phyloP scores from a whole-genome alignment of 2,329 filamentous ascomycete species.

The Mycosphaerella arachidis region DNA sequence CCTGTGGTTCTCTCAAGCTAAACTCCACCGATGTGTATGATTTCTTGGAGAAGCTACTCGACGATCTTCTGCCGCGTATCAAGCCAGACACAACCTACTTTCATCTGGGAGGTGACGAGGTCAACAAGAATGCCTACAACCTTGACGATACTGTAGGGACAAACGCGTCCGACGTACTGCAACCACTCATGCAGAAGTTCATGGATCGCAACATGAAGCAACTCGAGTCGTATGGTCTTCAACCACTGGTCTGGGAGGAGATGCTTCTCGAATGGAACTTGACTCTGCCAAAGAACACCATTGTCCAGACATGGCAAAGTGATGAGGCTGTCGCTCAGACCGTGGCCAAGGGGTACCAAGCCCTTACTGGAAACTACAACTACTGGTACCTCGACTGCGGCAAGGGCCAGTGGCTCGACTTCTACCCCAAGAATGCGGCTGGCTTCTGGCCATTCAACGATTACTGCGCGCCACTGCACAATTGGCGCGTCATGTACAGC shows the following conservation, averaged over 20 bases:
- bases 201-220: slow-evolving; percentile 65
- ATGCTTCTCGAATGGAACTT: slow-evolving; percentile 76
- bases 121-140: slow-evolving; percentile 69
- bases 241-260: slow-evolving; percentile 83
- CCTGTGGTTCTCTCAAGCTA: slow-evolving; percentile 65
- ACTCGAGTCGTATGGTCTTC: slow-evolving; percentile 57
- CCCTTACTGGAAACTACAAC: slow-evolving; percentile 70
- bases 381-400: slow-evolving; percentile 77
- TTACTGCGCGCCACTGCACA: slow-evolving; percentile 76
- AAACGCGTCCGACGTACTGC: slow-evolving; percentile 60
- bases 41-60: slow-evolving; percentile 68
- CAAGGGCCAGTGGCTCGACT: slow-evolving; percentile 73
- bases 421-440: slow-evolving; percentile 51
- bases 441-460: slow-evolving; percentile 67
- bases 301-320: slow-evolving; percentile 76
- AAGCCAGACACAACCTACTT: slow-evolving; percentile 68
- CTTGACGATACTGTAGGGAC: slow-evolving; percentile 69
- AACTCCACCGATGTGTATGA: slow-evolving; percentile 65
- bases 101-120: slow-evolving; percentile 84
- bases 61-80: slow-evolving; percentile 71
- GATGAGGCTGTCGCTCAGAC: slow-evolving; percentile 57
- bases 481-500: slow-evolving; percentile 75
- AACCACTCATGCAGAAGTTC: slow-evolving; percentile 73
- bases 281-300: slow-evolving; percentile 63
- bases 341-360: slow-evolving; percentile 61